Base-by-base conservation (phyloP, 2,329 filamentous ascomycete genomes). In the Sclerotinia minor region DNA sequence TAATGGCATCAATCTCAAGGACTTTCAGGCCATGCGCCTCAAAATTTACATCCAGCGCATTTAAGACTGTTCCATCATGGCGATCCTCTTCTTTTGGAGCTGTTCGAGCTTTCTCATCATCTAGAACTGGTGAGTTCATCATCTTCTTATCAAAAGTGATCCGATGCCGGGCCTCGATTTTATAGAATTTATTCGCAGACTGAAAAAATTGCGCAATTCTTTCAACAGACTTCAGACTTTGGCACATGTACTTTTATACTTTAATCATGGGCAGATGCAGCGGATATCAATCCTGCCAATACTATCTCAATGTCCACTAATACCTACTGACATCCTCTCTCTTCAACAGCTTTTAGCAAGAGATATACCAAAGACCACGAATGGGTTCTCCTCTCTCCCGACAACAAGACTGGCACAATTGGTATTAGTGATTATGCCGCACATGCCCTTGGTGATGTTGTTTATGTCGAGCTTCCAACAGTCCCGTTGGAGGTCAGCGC, bases 291-390 rank as follows among this genome's bases (percentile, higher is more conserved):
- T 61, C 9, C 24, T 49, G 5, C 63, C 52, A 32, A 49, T 49
- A 24, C n/a, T 15, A 41, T 58, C 13, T 7, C 49, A 21, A 19
- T 21, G 26, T 19, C 52, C 35, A 60, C 47, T 13, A 17, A 35
- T 67, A 45, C 13, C 15, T 41, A 41, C 64, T 67, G 35, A 67
- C 61, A 53, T 21, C 21, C 21, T 44, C 55, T 61, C 9, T 50
- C 15, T 26, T 17, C 17, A 26, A 44, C 24, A 67, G 65, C 49
- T 53, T 53, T 67, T 38, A 29, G 64, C 72, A 94, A 95, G 82
- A 92, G 89, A 79, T 99, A 96, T 84, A 97, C 95, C 72, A 90
- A 94, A 79, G 94, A 97, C 78, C 95, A 99, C 84, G 95, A 99
- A 83, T 99, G 95, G 95, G 89, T 99, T 79, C 93, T 97, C 80